phyloP scores from a whole-genome alignment of 2,329 filamentous ascomycete genomes.

The Alternaria tenuissima region DNA sequence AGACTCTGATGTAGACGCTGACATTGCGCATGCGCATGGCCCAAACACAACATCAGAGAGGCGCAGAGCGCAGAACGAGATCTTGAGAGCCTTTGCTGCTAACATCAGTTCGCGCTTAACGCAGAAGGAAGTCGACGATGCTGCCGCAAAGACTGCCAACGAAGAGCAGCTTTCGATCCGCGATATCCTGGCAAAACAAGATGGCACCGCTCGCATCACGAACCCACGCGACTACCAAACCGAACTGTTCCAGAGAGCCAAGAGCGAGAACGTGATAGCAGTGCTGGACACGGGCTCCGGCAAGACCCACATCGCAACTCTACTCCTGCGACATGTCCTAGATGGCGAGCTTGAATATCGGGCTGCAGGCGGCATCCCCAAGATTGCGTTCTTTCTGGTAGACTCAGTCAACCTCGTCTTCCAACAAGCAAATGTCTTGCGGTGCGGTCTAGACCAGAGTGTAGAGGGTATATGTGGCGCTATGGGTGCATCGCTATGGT shows the following conservation, averaged over 20 bases:
- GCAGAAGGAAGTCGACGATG: slow-evolving; percentile 50
- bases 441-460: slow-evolving; percentile 79
- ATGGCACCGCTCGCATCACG: slow-evolving; percentile 68
- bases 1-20: slow-evolving; percentile 38
- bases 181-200: slow-evolving; percentile 63
- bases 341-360: slow-evolving; percentile 79
- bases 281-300: slow-evolving; percentile 95
- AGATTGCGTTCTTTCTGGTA: slow-evolving; percentile 86
- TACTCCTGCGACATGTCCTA: slow-evolving; percentile 79
- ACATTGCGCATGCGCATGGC: slow-evolving; percentile 28
- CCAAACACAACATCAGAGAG: slow-evolving; percentile 47
- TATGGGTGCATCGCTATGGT: slow-evolving; percentile 69
- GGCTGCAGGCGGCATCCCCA: slow-evolving; percentile 64
- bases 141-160: slow-evolving; percentile 44
- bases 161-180: slow-evolving; percentile 62
- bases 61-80: slow-evolving; percentile 52
- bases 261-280: slow-evolving; percentile 84
- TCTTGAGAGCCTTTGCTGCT: slow-evolving; percentile 54
- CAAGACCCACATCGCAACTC: slow-evolving; percentile 93
- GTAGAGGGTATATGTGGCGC: slow-evolving; percentile 78
- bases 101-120: slow-evolving; percentile 55
- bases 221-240: slow-evolving; percentile 89
- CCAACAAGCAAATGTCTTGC: slow-evolving; percentile 85
- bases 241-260: slow-evolving; percentile 89
- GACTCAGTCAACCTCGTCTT: slow-evolving; percentile 90